Base-by-base conservation (phyloP, 192 early-diverging fungal species). In the Coemansia sp. region DNA sequence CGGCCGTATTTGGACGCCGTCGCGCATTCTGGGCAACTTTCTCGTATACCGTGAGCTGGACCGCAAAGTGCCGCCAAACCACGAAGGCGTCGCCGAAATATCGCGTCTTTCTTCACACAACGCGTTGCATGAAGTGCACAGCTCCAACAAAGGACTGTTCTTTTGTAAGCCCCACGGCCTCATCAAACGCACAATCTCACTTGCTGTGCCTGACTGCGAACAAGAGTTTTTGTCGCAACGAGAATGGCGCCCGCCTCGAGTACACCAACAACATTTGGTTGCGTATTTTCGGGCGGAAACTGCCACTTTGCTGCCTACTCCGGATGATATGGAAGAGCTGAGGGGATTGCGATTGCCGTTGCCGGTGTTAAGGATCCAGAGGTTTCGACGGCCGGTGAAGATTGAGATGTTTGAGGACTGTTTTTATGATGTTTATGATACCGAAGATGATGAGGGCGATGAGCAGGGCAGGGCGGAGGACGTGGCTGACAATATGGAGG, bases 1-100 rank as follows among this genome's bases (percentile, higher is more conserved):
- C 56, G 91, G 91, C 5, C 82, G 87, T 7, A 73, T 85, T 15
- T 93, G 92, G 92, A 90, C 90, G 32, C 92, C 92, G 9, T 92
- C 91, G 14, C 86, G 92, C 24, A 91, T 93, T 24, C 71, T 90
- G 25, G 89, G 89, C 59, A 91, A 91, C 56, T 93, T 92, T 64
- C 68, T 93, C 41, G 79, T 92, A 48, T 93, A 93, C 79, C 87
- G 90, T 53, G 92, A 93, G 66, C 66, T 66, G 69, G 84, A 69
- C 56, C 79, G 68, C 66, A 90, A 85, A 70, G 72, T 74, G 45
- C 87, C 65, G 61, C 85, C 70, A 22, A 84, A 79, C 59, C 59
- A 73, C n/a, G 66, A 71, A n/a, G 76, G 69, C 12, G 38, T 59
- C 23, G 71, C 52, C 4, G 72, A 72, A 65, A 59, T 76, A 2